A percentile compares a stretch with the other conserved stretches of the same genome.
These are phyloP conservation scores for Oryza punctata DNA, from an alignment of 176 grass and related monocot genomes.

Conservation along the genomic window DNA sequence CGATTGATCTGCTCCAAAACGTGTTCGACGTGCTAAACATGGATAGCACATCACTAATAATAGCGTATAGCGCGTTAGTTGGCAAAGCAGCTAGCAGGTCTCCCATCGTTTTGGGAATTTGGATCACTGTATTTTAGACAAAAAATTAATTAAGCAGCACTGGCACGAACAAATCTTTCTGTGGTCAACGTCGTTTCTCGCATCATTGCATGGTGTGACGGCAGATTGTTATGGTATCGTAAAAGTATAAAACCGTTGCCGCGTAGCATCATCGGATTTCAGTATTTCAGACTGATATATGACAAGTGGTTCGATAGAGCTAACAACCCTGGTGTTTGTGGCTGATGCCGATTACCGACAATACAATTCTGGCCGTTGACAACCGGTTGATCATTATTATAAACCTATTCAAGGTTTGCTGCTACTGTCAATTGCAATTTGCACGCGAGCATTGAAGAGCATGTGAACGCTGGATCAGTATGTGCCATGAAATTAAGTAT, in stretches of 20 bases:
- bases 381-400: too few relatives aligned
- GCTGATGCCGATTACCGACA: too few relatives aligned
- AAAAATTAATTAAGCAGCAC: neutral
- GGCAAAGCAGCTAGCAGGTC: neutral
- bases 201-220: neutral
- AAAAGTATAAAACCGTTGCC: neutral
- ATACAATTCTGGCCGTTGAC: too few relatives aligned
- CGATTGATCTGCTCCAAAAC: neutral
- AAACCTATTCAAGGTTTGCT: neutral
- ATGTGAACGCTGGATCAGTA: neutral
- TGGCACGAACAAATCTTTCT: neutral
- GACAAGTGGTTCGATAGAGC: neutral
- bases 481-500: neutral
- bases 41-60: neutral
- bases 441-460: neutral
- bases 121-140: too few relatives aligned
- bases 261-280: neutral
- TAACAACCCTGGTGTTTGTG: neutral
- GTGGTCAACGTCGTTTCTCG: neutral
- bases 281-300: too few relatives aligned
- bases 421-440: neutral
- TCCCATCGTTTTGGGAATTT: neutral
- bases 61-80: neutral
- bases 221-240: neutral
- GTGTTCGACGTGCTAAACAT: conserved; percentile 13